Base-by-base conservation (phyloP, 352 stramenopile genomes). In the Hyaloperonospora arabidopsidis region DNA sequence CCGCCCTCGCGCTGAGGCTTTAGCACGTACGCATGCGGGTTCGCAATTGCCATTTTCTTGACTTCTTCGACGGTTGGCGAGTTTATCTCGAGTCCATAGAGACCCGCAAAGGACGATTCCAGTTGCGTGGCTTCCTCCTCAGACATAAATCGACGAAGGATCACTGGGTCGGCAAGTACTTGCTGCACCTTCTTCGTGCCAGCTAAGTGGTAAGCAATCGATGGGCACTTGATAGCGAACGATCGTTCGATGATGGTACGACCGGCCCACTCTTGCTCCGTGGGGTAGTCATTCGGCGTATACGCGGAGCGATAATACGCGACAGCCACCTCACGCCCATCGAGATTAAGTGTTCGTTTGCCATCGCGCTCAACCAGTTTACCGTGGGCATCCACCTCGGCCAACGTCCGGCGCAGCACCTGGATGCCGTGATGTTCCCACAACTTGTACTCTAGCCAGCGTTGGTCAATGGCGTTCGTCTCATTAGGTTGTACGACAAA, bases 141-240 rank as follows among this genome's bases (percentile, higher is more conserved):
- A 0, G 59, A 73, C 68, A 98, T 74, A 56, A 98, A 98, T 21
- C 73, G 74, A 61, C 97, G 89, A 48, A 98, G 57, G 3, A 87
- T 74, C 0, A 76, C 71, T 0, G 78, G 74, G 12, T 80, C 67
- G 12, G 93, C 91, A 32, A 99, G 73, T 55, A 93, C 89, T 64
- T 99, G 96, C 70, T 99, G 96, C 23, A 99, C 91, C 66, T 98
- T 98, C 74, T 99, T 99, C 17, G 93, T 97, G 45, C 96, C 96
- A 5, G 93, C 89, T 45, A 99, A 76, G 59, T 99, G 96, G 66
- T 98, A 98, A 36, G 89, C 83, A 39, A 98, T 87, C 38, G 80
- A 93, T 25, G 96, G 96, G 45, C 94, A 98, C 72, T 98, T 98
- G 63, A 97, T 96, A 12, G 95, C 92, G 40, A 71, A 79, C 47